Evolutionary conservation across 2,329 filamentous ascomycete species (phyloP), one percentile per base, ranked within the genome.

Genomic region (Fusarium paranaense): DNA sequence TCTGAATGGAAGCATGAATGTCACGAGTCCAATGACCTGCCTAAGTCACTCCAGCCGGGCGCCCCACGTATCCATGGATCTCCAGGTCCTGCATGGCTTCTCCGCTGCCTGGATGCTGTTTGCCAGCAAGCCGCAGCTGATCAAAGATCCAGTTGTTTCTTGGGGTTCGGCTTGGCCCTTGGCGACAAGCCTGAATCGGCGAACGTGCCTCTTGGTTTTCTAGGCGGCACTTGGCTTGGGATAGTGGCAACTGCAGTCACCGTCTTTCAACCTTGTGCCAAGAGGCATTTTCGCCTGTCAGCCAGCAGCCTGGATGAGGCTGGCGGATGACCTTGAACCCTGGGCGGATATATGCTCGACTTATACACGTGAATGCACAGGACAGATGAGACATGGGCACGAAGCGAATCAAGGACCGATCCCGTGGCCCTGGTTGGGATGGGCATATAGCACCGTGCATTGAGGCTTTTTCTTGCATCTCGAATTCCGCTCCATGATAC

Each of bases 401-500:
- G 30, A 59, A 47, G 35, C n/a, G 35, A 67, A 64, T 64, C 52
- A 47, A 37, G 30, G 30, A 47, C 20, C 42, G 54, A 52, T 65
- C 54, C 52, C 38, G 38, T 59, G 52, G 62, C 32, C 63, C 42
- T 59, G 62, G 38, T 35, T 42, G 52, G 62, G 11, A 20, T 62
- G 47, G 22, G 11, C 18, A 47, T 25, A 62, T 20, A 59, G 61
- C 11, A 62, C 52, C 42, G 37, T 40, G 63, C 52, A 45, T 58
- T 75, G 60, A 72, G 72, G 57, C 62, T 52, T 73, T 74, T 65
- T 67, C 22, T 11, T 32, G n/a, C 35, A 40, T 61, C 30, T 25
- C 47, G n/a, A 50, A 47, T 50, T 35, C 22, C 54, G 47, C 40
- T 52, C 54, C 47, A 42, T 40, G 62, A 65, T 59, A 47, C 42